phyloP scores from a whole-genome alignment of 164 flowering plant genomes.

The Annona cherimola region DNA sequence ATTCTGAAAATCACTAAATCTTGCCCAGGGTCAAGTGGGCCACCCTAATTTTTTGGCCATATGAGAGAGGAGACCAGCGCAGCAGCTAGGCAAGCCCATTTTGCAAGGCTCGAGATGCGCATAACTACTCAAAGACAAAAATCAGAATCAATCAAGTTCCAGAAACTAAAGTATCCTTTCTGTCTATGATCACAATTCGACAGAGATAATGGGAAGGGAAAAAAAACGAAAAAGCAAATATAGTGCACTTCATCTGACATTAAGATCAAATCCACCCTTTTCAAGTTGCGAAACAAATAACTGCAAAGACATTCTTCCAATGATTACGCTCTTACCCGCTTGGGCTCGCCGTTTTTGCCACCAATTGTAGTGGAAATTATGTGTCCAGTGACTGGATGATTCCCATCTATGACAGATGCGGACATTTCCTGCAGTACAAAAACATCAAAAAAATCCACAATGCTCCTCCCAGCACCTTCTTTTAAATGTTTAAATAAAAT shows the following conservation, averaged over 20 bases:
- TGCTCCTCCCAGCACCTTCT: background rate
- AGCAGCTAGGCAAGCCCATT: too few relatives aligned
- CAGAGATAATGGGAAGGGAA: background rate
- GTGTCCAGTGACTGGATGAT: slow-evolving; percentile 80
- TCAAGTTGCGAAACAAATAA: background rate
- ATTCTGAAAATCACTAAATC: too few relatives aligned
- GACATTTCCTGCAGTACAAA: slow-evolving; percentile 56
- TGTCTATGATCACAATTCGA: background rate
- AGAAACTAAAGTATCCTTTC: background rate
- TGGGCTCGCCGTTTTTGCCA: slow-evolving; percentile 90
- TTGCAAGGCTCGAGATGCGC: too few relatives aligned
- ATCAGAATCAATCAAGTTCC: too few relatives aligned
- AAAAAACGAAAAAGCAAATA: too few relatives aligned
- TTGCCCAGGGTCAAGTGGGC: too few relatives aligned
- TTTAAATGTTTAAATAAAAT: background rate
- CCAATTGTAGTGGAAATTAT: slow-evolving; percentile 91
- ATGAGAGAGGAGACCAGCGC: too few relatives aligned
- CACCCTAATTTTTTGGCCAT: too few relatives aligned
- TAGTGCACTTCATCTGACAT: background rate
- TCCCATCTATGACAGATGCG: slow-evolving; percentile 60
- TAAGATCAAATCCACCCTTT: too few relatives aligned
- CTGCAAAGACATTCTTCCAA: background rate
- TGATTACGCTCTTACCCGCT: slow-evolving; percentile 40
- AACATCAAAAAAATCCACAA: background rate
- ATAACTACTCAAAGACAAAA: too few relatives aligned